These are phyloP conservation scores for Suillus sp. DNA, from an alignment of 768 basidiomycete species.

Conservation along the genomic window DNA sequence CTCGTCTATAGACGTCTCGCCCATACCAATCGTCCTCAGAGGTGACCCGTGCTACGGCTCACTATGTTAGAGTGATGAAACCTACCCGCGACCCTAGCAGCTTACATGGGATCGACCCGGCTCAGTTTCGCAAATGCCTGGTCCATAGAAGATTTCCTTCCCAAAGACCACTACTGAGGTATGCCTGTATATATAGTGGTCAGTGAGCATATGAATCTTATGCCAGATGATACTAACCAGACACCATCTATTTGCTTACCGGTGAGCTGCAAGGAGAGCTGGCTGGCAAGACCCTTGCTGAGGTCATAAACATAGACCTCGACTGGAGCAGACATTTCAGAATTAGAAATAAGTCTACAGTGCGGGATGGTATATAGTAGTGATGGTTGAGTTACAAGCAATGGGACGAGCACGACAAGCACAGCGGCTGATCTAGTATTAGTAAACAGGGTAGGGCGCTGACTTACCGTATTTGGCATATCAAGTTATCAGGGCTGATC, in stretches of 20 bases:
- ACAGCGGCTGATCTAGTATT: no score
- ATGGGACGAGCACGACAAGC: neutral
- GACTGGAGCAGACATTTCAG: slow-evolving; percentile 44
- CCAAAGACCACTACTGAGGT: slow-evolving; percentile 88
- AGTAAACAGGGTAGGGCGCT: no score
- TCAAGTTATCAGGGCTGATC: slow-evolving; percentile 3
- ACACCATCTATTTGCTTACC: slow-evolving; percentile 93
- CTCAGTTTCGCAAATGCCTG: slow-evolving; percentile 68
- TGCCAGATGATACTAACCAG: slow-evolving; percentile 55
- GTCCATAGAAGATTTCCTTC: slow-evolving; percentile 89
- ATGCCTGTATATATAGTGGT: slow-evolving; percentile 58
- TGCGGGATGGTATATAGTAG: neutral
- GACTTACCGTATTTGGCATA: slow-evolving; percentile 4
- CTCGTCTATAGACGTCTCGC: slow-evolving; percentile 79
- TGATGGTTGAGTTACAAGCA: neutral
- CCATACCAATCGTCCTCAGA: slow-evolving; percentile 69
- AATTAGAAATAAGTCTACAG: neutral
- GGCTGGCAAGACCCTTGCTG: slow-evolving; percentile 80
- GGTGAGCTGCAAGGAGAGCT: slow-evolving; percentile 77
- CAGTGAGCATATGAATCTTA: slow-evolving; percentile 11
- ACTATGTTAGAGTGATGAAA: neutral
- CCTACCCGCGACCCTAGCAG: slow-evolving; percentile 13
- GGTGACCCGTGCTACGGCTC: slow-evolving; percentile 72
- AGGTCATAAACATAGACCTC: slow-evolving; percentile 91
- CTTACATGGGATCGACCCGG: slow-evolving; percentile 86